Percentiles rank a stretch among this genome's conserved stretches.
These are phyloP conservation scores for Microascus cirrosus DNA, from an alignment of 2,329 filamentous ascomycete genomes.

Conservation along the genomic window DNA sequence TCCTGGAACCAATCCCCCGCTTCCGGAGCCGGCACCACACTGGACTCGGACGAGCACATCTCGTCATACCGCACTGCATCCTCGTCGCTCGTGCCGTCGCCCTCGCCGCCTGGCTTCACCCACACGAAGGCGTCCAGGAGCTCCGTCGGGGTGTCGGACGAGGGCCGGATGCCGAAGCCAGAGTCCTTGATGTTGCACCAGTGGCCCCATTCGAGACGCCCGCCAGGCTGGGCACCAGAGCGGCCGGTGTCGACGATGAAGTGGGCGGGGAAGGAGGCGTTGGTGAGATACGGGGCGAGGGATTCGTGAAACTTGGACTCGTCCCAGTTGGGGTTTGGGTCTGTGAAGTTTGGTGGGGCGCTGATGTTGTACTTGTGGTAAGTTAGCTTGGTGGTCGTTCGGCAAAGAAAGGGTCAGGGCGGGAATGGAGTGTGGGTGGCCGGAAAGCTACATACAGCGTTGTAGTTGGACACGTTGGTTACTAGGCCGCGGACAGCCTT, in stretches of 20 bases:
- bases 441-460: conserved; percentile 16
- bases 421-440: neutral
- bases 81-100: conserved; percentile 35
- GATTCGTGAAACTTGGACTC: conserved; percentile 47
- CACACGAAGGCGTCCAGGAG: conserved; percentile 58
- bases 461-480: conserved; percentile 51
- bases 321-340: conserved; percentile 36
- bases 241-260: conserved; percentile 30
- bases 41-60: conserved; percentile 36
- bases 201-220: conserved; percentile 50
- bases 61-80: conserved; percentile 25
- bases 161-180: conserved; percentile 54
- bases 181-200: conserved; percentile 57
- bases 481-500: conserved; percentile 39
- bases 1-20: conserved; percentile 58
- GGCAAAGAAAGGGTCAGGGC: neutral
- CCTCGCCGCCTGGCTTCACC: conserved; percentile 58
- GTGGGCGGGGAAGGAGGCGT: conserved; percentile 30
- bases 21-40: conserved; percentile 55
- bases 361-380: conserved; percentile 21
- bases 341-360: conserved; percentile 31
- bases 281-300: conserved; percentile 50
- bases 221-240: conserved; percentile 46
- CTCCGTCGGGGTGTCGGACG: conserved; percentile 45
- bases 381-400: neutral